phyloP scores from a whole-genome alignment of 495 filamentous ascomycete genomes.

The Podospora bellae-mahoneyi region DNA sequence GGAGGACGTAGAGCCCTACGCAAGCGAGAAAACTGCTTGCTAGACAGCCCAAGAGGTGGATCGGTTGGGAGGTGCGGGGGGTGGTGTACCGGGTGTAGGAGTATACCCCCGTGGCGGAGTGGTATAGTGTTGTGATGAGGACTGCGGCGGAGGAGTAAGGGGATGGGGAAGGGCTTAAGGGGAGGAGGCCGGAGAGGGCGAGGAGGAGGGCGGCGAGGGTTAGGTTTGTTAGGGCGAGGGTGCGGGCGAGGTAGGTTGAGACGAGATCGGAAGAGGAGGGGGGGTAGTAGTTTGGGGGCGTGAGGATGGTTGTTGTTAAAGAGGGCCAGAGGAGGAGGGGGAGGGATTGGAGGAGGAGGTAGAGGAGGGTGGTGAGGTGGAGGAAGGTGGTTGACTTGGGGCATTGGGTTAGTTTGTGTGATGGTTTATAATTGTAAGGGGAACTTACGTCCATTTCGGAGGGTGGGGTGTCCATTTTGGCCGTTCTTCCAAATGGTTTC shows the following conservation, averaged over 20 bases:
- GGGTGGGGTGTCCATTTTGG: neutral
- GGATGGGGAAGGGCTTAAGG: neutral
- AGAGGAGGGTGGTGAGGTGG: conserved; percentile 61
- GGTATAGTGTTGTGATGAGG: conserved; percentile 63
- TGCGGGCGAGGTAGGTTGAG: conserved; percentile 63
- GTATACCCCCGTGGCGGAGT: conserved; percentile 61
- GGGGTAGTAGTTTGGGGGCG: conserved; percentile 38
- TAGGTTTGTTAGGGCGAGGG: conserved; percentile 63
- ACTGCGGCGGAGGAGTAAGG: conserved; percentile 51
- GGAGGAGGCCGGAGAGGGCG: conserved; percentile 58
- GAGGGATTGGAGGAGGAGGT: conserved; percentile 64
- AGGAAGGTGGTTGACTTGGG: conserved; percentile 62
- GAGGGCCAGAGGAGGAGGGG: conserved; percentile 62
- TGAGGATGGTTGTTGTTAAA: conserved; percentile 53
- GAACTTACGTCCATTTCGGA: conserved; percentile 17
- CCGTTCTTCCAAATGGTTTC: neutral
- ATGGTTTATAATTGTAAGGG: neutral
- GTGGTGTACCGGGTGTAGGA: conserved; percentile 57
- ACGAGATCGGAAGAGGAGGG: too few species aligned
- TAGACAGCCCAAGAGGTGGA: conserved; percentile 54
- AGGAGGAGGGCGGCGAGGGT: conserved; percentile 62
- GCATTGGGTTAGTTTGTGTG: conserved; percentile 2
- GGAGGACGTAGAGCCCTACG: conserved; percentile 67
- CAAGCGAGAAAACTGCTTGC: conserved; percentile 52
- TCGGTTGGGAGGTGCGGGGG: conserved; percentile 29